phyloP scores from a whole-genome alignment of 331 rosid species.

The Stylosanthes scabra region DNA sequence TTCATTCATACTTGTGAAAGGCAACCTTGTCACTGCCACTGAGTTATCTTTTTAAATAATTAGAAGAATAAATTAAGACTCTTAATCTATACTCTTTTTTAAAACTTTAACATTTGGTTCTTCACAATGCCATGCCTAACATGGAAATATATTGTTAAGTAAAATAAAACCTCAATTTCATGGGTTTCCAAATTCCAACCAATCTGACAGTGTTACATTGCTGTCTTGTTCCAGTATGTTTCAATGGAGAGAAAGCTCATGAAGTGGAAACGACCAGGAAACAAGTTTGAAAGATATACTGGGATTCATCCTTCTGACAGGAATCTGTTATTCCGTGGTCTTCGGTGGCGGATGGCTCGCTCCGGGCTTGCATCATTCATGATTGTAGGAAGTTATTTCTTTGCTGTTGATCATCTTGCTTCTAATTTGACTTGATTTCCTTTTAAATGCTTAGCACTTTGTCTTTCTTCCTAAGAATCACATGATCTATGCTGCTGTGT shows the following conservation, averaged over 20 bases:
- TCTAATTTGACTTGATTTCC: conserved; percentile 46
- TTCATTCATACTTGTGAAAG: conserved; percentile 4
- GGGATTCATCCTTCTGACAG: conserved; percentile 93
- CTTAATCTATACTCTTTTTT: too few relatives aligned
- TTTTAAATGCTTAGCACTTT: conserved; percentile 4
- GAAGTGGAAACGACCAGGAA: conserved; percentile 78
- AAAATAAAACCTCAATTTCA: neutral
- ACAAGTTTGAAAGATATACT: conserved; percentile 67
- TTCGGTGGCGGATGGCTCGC: conserved; percentile 78
- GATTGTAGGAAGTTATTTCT: conserved; percentile 77
- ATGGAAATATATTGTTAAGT: conserved; percentile 19
- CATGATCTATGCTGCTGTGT: conserved; percentile 21
- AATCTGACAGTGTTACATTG: conserved; percentile 18
- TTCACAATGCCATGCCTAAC: conserved; percentile 13
- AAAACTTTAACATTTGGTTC: too few relatives aligned
- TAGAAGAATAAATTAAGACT: neutral
- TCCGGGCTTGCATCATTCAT: conserved; percentile 76
- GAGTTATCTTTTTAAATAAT: conserved; percentile 2
- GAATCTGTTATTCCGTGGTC: conserved; percentile 68
- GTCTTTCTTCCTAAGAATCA: neutral
- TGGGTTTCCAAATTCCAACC: conserved; percentile 23
- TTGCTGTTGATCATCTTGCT: conserved; percentile 61
- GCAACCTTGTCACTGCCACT: neutral
- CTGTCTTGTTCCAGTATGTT: conserved; percentile 60
- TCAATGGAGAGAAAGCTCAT: conserved; percentile 77